Base-by-base conservation (phyloP, 129 eudicot genomes). In the Dittrichia graveolens region DNA sequence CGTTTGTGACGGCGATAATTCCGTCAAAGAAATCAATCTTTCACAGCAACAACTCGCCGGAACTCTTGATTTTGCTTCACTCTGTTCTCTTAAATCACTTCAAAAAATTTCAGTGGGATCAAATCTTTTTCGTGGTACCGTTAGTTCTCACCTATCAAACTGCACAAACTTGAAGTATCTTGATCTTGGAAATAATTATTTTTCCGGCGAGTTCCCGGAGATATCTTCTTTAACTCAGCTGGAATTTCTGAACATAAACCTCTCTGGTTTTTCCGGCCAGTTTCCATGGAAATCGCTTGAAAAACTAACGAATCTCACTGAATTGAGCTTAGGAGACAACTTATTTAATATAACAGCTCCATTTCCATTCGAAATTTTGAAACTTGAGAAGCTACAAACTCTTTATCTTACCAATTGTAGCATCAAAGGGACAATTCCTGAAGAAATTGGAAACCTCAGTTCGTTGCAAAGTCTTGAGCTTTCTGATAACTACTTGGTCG, bases 291-390 rank as follows among this genome's bases (percentile, higher is more conserved):
- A 80, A 45, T 82, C 88, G 34, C 66, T 88, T 45, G 76, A 40
- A 68, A 80, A 78, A 8, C 88, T 88, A 7, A 77, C 81, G 31
- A 75, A 54, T 53, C 76, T 88, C 3, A 78, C 78, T 41, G 75
- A 57, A 68, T 68, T 88, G 65, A 82, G 94, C 73, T 62, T 88
- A 56, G 94, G 94, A 15, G 90, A 88, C 74, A 88, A 88, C 75
- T 72, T 35, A 0, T 82, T 88, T 48, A 79, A 82, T 31, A 85
- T 24, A 62, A 78, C 31, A 24, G 31, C 73, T 72, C 80, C 83
- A 16, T 88, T 88, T 64, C 94, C 94, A 16, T 14, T 50, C 47
- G 88, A 88, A 60, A 68, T 88, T 16, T 75, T 80, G 3, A 82
- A 82, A 6, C 89, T 88, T 63, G 61, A 52, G 6, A 85, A 85